Percentiles rank a stretch among this genome's conserved stretches.
Conservation (phyloP, 345 rosid genomes). For the Eutrema yunnanense region DNA sequence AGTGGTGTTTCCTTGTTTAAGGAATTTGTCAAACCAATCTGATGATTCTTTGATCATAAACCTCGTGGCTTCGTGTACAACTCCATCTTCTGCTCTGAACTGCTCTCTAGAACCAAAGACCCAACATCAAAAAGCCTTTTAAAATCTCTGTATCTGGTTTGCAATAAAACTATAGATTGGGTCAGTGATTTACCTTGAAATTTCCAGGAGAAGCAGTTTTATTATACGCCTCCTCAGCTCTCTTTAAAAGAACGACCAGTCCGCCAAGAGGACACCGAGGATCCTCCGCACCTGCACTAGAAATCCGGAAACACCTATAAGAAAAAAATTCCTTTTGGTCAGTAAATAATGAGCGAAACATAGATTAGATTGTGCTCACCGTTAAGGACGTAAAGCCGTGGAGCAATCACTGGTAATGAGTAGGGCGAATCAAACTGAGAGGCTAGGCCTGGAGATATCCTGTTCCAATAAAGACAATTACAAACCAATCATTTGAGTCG, state of each 20-base stretch:
- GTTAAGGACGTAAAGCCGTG: slow-evolving; percentile 62
- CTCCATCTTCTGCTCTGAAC: slow-evolving; percentile 59
- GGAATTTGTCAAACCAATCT: slow-evolving; percentile 65
- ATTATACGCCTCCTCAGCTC: slow-evolving; percentile 41
- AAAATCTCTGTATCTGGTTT: neutral
- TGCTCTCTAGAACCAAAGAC: slow-evolving; percentile 15
- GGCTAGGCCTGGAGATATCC: slow-evolving; percentile 86
- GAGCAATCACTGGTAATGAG: slow-evolving; percentile 63
- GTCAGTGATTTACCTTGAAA: slow-evolving; percentile 42
- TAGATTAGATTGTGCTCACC: slow-evolving; percentile 36
- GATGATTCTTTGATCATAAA: slow-evolving; percentile 76
- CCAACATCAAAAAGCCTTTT: neutral
- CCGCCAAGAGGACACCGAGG: slow-evolving; percentile 79
- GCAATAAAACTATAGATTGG: neutral
- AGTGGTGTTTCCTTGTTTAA: slow-evolving; percentile 25
- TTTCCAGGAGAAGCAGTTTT: slow-evolving; percentile 34
- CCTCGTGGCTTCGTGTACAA: slow-evolving; percentile 60
- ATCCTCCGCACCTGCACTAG: slow-evolving; percentile 57
- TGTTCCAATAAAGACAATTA: slow-evolving; percentile 30
- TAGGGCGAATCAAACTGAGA: slow-evolving; percentile 65
- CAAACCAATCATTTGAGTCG: neutral
- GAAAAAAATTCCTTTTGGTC: neutral
- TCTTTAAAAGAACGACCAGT: slow-evolving; percentile 42
- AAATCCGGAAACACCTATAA: neutral
- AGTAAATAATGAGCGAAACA: neutral